These are phyloP conservation scores for Aspergillus phoenicis DNA, from an alignment of 2,329 filamentous ascomycete species.

Conservation along the genomic window DNA sequence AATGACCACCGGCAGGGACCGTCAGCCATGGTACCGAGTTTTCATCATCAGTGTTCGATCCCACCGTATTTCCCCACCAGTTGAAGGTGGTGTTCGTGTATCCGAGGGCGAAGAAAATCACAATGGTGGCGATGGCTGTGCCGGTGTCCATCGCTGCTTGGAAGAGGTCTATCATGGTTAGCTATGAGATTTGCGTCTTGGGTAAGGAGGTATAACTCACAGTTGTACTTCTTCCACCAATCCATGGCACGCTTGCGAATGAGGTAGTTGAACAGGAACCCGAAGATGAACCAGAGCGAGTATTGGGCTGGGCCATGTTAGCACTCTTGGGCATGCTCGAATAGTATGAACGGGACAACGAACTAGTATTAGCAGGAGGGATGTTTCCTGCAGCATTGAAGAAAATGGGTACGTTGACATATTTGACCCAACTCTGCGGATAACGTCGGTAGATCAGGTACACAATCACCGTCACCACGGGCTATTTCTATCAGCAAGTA, in stretches of 20 bases:
- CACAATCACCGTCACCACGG: constrained; percentile 34
- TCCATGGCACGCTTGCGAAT: constrained; percentile 34
- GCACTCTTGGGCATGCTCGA: too few species aligned
- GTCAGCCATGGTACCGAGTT: constrained; percentile 38
- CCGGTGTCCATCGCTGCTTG: constrained; percentile 40
- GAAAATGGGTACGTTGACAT: constrained; percentile 38
- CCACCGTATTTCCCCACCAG: constrained; percentile 42
- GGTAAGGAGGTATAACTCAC: constrained; percentile 14
- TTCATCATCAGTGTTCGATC: constrained; percentile 37
- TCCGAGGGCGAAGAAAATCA: constrained; percentile 38
- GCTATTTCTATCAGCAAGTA: constrained; percentile 11
- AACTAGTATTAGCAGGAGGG: constrained; percentile 36
- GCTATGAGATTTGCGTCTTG: too few species aligned
- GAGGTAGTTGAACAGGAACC: constrained; percentile 35
- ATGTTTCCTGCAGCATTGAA: constrained; percentile 39
- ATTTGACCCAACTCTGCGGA: constrained; percentile 36
- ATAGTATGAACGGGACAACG: constrained; percentile 22
- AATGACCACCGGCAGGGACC: constrained; percentile 31
- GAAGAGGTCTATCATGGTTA: constrained; percentile 16
- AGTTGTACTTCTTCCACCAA: constrained; percentile 40
- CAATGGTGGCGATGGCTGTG: constrained; percentile 34
- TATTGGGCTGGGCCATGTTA: constrained; percentile 23
- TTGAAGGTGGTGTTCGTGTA: constrained; percentile 34
- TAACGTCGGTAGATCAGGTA: constrained; percentile 33
- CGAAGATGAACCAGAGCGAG: constrained; percentile 38